Conservation (phyloP, 2,329 filamentous ascomycete genomes). For the Penicillium corylophilum region DNA sequence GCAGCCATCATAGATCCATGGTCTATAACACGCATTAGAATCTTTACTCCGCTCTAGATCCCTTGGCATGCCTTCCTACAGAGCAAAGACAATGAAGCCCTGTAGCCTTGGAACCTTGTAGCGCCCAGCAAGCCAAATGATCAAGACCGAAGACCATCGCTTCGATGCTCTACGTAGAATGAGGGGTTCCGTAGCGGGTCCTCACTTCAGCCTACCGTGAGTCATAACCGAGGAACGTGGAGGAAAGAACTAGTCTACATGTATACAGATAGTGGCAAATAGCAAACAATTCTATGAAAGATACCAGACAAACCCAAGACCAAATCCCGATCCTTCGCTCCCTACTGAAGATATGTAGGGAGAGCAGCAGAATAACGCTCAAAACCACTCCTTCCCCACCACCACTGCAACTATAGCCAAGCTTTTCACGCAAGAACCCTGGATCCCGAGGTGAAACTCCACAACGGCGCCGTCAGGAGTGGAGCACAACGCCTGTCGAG, state of each 20-base stretch:
- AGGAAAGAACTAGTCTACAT: background rate
- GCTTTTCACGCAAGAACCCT: background rate
- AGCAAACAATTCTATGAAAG: no score
- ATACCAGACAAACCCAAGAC: background rate
- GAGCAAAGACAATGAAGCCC: background rate
- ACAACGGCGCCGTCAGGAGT: background rate
- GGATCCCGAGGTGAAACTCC: background rate
- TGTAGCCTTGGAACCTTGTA: background rate
- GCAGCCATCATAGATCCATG: background rate
- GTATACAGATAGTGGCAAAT: background rate
- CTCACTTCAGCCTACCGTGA: background rate
- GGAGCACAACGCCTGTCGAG: background rate
- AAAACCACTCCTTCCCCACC: background rate
- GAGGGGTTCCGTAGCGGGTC: background rate
- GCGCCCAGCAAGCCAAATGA: background rate
- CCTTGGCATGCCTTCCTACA: background rate
- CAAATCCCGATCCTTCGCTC: background rate
- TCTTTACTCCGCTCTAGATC: background rate
- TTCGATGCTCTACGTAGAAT: background rate
- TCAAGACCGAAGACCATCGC: background rate
- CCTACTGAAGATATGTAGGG: background rate
- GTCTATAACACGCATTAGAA: background rate
- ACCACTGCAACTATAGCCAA: background rate
- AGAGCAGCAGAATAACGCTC: background rate
- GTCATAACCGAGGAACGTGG: background rate